Evolutionary conservation across 306 rosid species (phyloP), one percentile per base, ranked within the genome.

Genomic region (Trichosanthes cucumerina): DNA sequence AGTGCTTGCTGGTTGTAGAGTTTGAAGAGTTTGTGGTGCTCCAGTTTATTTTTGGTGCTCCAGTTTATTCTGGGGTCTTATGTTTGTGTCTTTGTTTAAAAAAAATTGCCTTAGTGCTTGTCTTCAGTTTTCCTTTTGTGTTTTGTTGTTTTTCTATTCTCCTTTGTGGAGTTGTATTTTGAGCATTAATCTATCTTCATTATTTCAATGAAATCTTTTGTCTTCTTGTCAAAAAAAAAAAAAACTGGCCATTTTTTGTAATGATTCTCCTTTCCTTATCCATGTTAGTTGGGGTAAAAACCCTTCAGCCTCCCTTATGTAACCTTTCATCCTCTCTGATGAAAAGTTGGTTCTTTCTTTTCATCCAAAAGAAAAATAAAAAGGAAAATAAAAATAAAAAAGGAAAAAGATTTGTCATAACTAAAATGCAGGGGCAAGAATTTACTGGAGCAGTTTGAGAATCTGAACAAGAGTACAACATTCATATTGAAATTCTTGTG

Each of bases 401-500:
- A 11, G 26, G 21, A 60, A 60, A 28, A 28, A 26, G 39, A 60
- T 64, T 23, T 3, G 15, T 16, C 24, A 2, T n/a, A 38, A 33
- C 44, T 64, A 33, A 64, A 64, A 34, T 64, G 11, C 11, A 34
- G 46, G 44, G 38, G 24, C 15, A 64, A 64, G 14, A 16, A 33
- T 33, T 64, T 64, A 16, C 71, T 34, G 52, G 19, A 0, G 75
- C 31, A 23, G 56, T 69, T 44, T n/a, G 15, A 63, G 70, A 43
- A 70, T 21, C 76, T 23, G 34, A 23, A 70, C 49, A 70, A 70
- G 38, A 72, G 43, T 14, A 49, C 59, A 47, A 72, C 58, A 47
- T 47, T 44, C 77, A 72, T 72, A 72, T 7, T 8, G 23, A 72
- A 72, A 72, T 15, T 47, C 1, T 47, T 85, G 88, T 91, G 88